Conservation (phyloP, 345 rosid genomes). For the Pistacia vera region DNA sequence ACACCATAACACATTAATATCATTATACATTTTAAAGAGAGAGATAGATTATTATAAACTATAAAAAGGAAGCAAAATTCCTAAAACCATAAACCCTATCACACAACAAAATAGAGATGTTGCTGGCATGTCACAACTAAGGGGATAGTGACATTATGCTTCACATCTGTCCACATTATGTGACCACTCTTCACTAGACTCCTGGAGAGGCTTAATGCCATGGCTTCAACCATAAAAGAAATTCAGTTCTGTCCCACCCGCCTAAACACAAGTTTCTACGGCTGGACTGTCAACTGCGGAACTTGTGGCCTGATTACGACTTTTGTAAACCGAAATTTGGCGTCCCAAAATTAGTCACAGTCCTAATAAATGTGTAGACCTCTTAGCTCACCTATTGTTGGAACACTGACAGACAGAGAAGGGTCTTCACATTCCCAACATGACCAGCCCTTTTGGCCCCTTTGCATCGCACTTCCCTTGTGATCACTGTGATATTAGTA, state of each 20-base stretch:
- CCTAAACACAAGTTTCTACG: slow-evolving; percentile 59
- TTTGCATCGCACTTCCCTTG: slow-evolving; percentile 61
- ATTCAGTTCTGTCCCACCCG: slow-evolving; percentile 71
- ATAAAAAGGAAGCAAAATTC: slow-evolving; percentile 21
- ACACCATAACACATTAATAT: slow-evolving; percentile 27
- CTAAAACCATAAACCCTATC: slow-evolving; percentile 4
- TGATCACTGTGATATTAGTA: slow-evolving; percentile 59
- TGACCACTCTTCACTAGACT: slow-evolving; percentile 68
- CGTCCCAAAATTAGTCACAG: slow-evolving; percentile 80
- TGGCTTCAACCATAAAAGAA: slow-evolving; percentile 59
- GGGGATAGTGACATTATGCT: slow-evolving; percentile 78
- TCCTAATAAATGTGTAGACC: slow-evolving; percentile 77
- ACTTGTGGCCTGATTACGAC: slow-evolving; percentile 48
- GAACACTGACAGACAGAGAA: slow-evolving; percentile 59
- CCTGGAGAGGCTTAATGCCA: slow-evolving; percentile 52
- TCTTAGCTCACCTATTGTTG: slow-evolving; percentile 67
- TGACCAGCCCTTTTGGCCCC: slow-evolving; percentile 74
- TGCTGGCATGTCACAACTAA: slow-evolving; percentile 92
- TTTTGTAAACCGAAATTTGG: slow-evolving; percentile 50
- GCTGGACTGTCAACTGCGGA: slow-evolving; percentile 57
- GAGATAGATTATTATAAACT: slow-evolving; percentile 13
- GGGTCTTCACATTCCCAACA: slow-evolving; percentile 79
- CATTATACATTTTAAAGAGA: slow-evolving; percentile 14
- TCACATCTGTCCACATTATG: slow-evolving; percentile 82
- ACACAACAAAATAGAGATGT: slow-evolving; percentile 51